Percentiles rank a stretch among this genome's conserved stretches.
phyloP scores from a whole-genome alignment of 495 filamentous ascomycete species.

The Aspergillus steynii region DNA sequence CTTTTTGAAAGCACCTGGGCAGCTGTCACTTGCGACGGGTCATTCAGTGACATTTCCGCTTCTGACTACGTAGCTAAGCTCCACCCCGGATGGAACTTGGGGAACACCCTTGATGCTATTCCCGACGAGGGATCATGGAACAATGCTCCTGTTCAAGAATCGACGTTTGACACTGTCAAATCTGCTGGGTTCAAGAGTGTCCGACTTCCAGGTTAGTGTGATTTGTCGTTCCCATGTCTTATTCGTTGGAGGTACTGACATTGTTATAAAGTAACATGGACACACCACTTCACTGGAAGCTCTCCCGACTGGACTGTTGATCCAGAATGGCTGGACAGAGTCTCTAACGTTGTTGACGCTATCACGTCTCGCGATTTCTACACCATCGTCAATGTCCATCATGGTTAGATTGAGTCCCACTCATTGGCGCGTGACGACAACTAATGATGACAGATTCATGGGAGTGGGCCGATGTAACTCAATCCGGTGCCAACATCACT shows the following conservation, averaged over 20 bases:
- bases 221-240: neutral
- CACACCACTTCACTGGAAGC: conserved; percentile 52
- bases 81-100: conserved; percentile 47
- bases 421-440: neutral
- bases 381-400: conserved; percentile 60
- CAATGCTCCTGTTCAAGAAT: conserved; percentile 47
- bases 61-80: conserved; percentile 33
- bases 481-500: conserved; percentile 45
- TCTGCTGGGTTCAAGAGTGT: conserved; percentile 58
- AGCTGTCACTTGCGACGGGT: conserved; percentile 29
- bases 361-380: conserved; percentile 52
- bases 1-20: conserved; percentile 15
- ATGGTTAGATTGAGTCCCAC: conserved; percentile 32
- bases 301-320: conserved; percentile 57
- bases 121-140: conserved; percentile 62
- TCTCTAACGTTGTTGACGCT: conserved; percentile 59
- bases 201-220: conserved; percentile 51
- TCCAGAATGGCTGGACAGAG: conserved; percentile 57
- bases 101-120: conserved; percentile 59
- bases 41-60: conserved; percentile 39
- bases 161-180: conserved; percentile 54
- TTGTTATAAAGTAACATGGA: conserved; percentile 51
- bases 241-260: conserved; percentile 11
- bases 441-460: conserved; percentile 43
- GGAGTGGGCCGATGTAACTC: conserved; percentile 59